Base-by-base conservation (phyloP, 306 rosid genomes). In the Quercus wislizeni region DNA sequence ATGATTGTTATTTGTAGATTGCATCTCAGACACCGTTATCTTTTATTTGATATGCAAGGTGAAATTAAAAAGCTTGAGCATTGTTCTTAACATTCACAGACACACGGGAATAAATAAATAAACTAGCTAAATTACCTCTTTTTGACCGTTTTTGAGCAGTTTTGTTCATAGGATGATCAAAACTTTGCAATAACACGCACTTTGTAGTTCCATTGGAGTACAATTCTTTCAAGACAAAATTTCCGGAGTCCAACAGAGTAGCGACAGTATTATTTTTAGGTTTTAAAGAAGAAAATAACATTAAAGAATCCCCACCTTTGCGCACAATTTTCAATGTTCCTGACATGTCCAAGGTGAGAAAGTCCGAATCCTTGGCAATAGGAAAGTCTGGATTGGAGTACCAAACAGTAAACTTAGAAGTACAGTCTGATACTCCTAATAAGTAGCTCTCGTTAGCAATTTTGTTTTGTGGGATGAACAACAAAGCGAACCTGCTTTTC, bases 151-250 rank as follows among this genome's bases (percentile, higher is more conserved):
- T 30, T 30, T 30, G 33, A 30, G 4, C 33, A 4, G 33, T 30
- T 30, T 30, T 20, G 2, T 51, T 31, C 88, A 30, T 30, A 30
- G 33, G 33, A 30, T 30, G 4, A 30, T 30, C 33, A 30, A 30
- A 30, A 30, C 33, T 81, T 23, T 78, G 69, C 85, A 81, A 85
- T 23, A 85, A 55, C 5, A 67, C 8, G 14, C 33, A 30, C 5
- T 14, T 79, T 3, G 13, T 21, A n/a, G 74, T n/a, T 1, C 82
- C 82, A 18, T 79, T 33, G 2, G 59, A 58, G 31, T 72, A 30
- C 59, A 79, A 5, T 76, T 72, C 79, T 43, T 38, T 71, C 10
- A 85, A 67, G 41, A 72, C 80, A 68, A 85, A 82, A 49, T 85
- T 82, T 2, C 84, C 84, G 0, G 75, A 55, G 33, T 30, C 33